Conservation (phyloP, 768 basidiomycete genomes). For the Tulasnella sp. region DNA sequence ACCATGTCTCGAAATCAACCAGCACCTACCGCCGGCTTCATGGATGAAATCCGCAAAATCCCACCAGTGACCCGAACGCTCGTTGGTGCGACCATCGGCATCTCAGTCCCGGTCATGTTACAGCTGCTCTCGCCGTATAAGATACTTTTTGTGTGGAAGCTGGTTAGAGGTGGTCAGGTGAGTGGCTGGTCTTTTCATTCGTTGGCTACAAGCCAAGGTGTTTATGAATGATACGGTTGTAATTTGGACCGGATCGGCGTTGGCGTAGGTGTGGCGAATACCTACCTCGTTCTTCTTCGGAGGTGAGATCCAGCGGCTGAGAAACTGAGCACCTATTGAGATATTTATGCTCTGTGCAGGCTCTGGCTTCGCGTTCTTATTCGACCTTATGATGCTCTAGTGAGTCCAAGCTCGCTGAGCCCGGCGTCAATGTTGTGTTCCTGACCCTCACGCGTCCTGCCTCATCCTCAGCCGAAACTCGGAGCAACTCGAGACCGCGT, state of each 20-base stretch:
- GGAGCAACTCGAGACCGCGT: conserved; percentile 49
- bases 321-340: neutral
- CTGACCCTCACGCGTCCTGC: neutral
- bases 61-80: conserved; percentile 73
- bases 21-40: neutral
- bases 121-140: conserved; percentile 41
- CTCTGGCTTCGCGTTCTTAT: conserved; percentile 43
- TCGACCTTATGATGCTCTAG: conserved; percentile 66
- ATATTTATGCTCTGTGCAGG: conserved; percentile 24
- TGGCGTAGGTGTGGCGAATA: conserved; percentile 53
- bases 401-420: conserved; percentile 22
- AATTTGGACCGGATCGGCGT: neutral
- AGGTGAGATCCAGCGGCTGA: conserved; percentile 28
- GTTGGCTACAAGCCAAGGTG: neutral
- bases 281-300: conserved; percentile 67
- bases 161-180: conserved; percentile 47
- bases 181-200: conserved; percentile 17
- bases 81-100: conserved; percentile 44
- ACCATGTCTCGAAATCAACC: conserved; percentile 5
- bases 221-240: neutral
- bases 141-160: conserved; percentile 40
- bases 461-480: conserved; percentile 42
- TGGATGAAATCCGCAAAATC: conserved; percentile 60
- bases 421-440: neutral
- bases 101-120: conserved; percentile 48